Evolutionary conservation across 2,329 filamentous ascomycete genomes (phyloP), one percentile per base, ranked within the genome.

Genomic region (Bipolaris victoriae): DNA sequence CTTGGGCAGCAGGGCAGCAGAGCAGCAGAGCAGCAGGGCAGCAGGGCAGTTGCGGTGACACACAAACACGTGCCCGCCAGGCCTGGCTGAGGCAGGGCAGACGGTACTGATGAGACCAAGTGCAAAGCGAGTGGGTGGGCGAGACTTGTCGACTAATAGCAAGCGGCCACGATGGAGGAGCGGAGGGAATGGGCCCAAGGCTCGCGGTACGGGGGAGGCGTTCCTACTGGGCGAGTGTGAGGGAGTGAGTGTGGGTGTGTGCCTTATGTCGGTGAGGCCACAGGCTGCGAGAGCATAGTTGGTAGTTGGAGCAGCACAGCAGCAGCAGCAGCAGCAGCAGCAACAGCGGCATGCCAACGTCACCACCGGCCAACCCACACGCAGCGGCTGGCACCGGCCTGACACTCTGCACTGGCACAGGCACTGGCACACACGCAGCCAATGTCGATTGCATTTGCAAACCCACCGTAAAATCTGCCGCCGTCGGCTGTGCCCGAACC

Each of bases 111-210:
- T 26, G 24, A 26, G 24, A 2, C 5, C 24, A 26, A 26, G 24
- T 26, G 24, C 24, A 26, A 7, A 7, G 24, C 24, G 7, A 26
- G 24, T 29, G 26, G 26, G 26, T 29, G 37, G 18, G 15, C 18
- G 20, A 24, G 39, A 22, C 26, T 29, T 29, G 26, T 48, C 55
- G 56, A 64, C 70, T 69, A 71, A 74, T 71, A 56, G 68, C 60
- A 63, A 65, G 22, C 49, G 64, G 70, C 69, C 71, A 73, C 71
- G 70, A 70, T 55, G 62, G 45, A 57, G 37, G 44, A 57, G 55
- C 58, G 58, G 59, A 41, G 58, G 56, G 41, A 63, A 53, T 58
- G 60, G 57, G 55, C 7, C 52, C n/a, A 33, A 48, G 53, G 44
- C 53, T 44, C 52, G 64, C 56, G 66, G 64, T 58, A 64, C 40